Conservation (phyloP, 1,139 yeast genomes). For the Maudiozyma humilis region DNA sequence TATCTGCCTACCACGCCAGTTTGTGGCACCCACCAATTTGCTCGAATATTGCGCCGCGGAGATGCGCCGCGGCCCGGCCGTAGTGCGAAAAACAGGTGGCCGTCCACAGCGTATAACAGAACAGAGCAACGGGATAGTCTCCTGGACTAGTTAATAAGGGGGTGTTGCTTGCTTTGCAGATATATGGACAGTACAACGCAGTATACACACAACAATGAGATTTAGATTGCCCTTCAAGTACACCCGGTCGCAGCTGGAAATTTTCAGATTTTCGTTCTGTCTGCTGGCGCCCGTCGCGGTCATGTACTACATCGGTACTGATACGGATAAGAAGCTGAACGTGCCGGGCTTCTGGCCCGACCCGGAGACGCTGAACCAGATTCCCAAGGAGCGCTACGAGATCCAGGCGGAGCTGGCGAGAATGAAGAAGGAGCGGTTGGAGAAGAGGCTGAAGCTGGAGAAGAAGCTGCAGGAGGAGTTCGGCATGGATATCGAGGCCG, state of each 20-base stretch:
- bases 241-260: slow-evolving; percentile 56
- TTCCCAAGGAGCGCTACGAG: slow-evolving; percentile 89
- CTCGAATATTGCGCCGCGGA: too few species aligned
- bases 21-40: too few species aligned
- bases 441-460: slow-evolving; percentile 65
- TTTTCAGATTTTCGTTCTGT: slow-evolving; percentile 74
- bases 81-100: too few species aligned
- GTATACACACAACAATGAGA: slow-evolving; percentile 3
- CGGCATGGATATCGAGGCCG: slow-evolving; percentile 47
- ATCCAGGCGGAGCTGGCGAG: slow-evolving; percentile 86
- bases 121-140: too few species aligned
- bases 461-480: slow-evolving; percentile 59
- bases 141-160: background rate
- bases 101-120: too few species aligned
- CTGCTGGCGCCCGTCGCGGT: slow-evolving; percentile 77
- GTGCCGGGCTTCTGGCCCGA: slow-evolving; percentile 98
- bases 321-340: slow-evolving; percentile 80
- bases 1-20: too few species aligned
- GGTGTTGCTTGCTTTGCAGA: background rate
- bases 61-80: too few species aligned
- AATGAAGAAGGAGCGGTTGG: slow-evolving; percentile 65
- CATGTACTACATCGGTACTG: slow-evolving; percentile 88
- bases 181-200: background rate
- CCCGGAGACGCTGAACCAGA: slow-evolving; percentile 79
- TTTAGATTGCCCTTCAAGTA: slow-evolving; percentile 27